Percentiles rank a stretch among this genome's conserved stretches.
phyloP scores from a whole-genome alignment of 768 basidiomycete genomes.

The Amanita phalloides region DNA sequence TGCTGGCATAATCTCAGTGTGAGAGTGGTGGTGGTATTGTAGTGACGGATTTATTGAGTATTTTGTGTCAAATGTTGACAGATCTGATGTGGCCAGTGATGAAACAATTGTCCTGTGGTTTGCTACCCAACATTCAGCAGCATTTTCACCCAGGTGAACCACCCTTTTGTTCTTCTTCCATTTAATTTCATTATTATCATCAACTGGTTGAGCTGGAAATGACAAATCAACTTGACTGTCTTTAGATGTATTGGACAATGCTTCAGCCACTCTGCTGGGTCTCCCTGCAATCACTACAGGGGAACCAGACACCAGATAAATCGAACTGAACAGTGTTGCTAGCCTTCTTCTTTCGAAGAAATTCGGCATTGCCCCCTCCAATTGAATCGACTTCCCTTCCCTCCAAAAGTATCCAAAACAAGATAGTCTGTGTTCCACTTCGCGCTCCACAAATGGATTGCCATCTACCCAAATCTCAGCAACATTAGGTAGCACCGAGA shows the following conservation, averaged over 20 bases:
- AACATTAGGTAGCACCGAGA: slow-evolving; percentile 73
- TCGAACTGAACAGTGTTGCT: slow-evolving; percentile 6
- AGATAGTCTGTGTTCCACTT: slow-evolving; percentile 63
- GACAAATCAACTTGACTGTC: background rate
- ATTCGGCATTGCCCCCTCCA: slow-evolving; percentile 66
- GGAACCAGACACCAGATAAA: background rate
- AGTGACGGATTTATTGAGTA: background rate
- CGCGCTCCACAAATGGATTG: slow-evolving; percentile 69
- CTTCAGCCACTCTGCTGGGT: too few species aligned
- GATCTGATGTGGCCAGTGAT: too few species aligned
- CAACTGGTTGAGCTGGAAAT: too few species aligned
- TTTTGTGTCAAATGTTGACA: background rate
- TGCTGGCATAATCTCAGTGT: background rate
- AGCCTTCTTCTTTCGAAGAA: slow-evolving; percentile 63
- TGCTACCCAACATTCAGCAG: background rate
- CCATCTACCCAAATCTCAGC: slow-evolving; percentile 74
- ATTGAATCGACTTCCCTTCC: slow-evolving; percentile 66
- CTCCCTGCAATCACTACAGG: background rate
- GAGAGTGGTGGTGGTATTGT: background rate
- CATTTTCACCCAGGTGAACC: background rate
- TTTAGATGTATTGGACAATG: background rate
- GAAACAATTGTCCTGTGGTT: background rate
- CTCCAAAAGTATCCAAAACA: slow-evolving; percentile 81
- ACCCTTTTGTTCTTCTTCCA: background rate
- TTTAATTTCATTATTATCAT: background rate